Percentiles rank a stretch among this genome's conserved stretches.
phyloP scores from a whole-genome alignment of 805 yeast species.

The Wickerhamiella azyma region DNA sequence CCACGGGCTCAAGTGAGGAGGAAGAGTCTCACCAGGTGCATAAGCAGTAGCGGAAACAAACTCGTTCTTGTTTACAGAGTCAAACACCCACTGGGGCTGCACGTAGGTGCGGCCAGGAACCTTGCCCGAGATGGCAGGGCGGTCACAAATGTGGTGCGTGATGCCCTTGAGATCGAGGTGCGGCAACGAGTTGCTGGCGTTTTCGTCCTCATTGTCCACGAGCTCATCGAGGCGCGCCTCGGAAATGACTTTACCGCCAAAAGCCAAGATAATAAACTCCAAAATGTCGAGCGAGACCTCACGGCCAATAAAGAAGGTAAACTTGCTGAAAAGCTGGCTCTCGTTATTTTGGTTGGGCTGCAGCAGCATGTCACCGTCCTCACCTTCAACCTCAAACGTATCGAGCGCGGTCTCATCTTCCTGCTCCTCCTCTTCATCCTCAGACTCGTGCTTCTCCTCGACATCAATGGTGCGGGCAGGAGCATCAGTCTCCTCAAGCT shows the following conservation, averaged over 20 bases:
- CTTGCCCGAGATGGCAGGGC: slow-evolving; percentile 65
- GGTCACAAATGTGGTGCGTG: slow-evolving; percentile 89
- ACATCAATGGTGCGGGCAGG: slow-evolving; percentile 37
- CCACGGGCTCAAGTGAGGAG: slow-evolving; percentile 98
- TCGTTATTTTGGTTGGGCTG: slow-evolving; percentile 39
- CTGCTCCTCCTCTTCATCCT: slow-evolving; percentile 19
- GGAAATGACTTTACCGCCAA: slow-evolving; percentile 75
- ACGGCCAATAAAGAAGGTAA: slow-evolving; percentile 80
- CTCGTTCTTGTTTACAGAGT: slow-evolving; percentile 64
- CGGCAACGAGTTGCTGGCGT: slow-evolving; percentile 28
- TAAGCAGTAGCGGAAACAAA: slow-evolving; percentile 67
- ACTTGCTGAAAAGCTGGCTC: slow-evolving; percentile 45
- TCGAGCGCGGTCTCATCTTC: slow-evolving; percentile 41
- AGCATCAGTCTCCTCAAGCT: slow-evolving; percentile 23
- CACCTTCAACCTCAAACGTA: slow-evolving; percentile 46
- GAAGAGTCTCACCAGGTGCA: slow-evolving; percentile 88
- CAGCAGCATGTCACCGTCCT: slow-evolving; percentile 39
- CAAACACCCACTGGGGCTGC: slow-evolving; percentile 98
- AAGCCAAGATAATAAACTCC: slow-evolving; percentile 73
- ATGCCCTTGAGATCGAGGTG: slow-evolving; percentile 47
- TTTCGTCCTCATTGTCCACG: slow-evolving; percentile 33
- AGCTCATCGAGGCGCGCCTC: slow-evolving; percentile 80
- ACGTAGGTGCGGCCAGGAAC: slow-evolving; percentile 86
- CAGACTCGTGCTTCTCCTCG: slow-evolving; percentile 22
- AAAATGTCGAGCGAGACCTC: slow-evolving; percentile 88